Base-by-base conservation (phyloP, 495 filamentous ascomycete species). In the Annulohypoxylon bovei region DNA sequence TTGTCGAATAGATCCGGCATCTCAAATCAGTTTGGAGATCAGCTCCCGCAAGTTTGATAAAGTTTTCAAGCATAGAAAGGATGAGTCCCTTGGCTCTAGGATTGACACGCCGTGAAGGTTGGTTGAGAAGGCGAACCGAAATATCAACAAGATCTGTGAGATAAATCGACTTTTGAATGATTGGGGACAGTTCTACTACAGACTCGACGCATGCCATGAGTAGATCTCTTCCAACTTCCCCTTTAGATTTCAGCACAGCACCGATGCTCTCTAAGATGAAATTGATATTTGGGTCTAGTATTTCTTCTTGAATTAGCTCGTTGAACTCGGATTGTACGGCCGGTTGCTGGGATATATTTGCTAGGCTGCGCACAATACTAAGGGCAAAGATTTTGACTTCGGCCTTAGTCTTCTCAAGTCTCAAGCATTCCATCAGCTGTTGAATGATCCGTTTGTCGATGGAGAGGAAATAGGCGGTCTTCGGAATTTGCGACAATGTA, bases 321-420 rank as follows among this genome's bases (percentile, higher is more conserved):
- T 86, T 79, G 80, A 88, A 87, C 61, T 87, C 84, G 18, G 80
- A 84, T 76, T 84, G 70, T 65, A 70, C 62, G 76, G 86, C 83
- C 52, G 76, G 79, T 73, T 81, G 80, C 82, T 76, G 71, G 4
- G 88, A 84, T 33, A 90, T 77, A 6, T 80, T 76, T 49, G 92
- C 81, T 53, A 97, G 83, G 32, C 82, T 87, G 62, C 85, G 82
- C 35, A 98, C 72, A 44, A 97, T 89, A 12, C 91, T 85, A 20
- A 99, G 80, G 1, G 94, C 86, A 75, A 92, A 97, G 0, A 91
- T 75, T 69, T 94, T 95, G 66, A 98, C 95, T 60, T 94, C 90
- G 67, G 97, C 93, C 75, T 94, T 96, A 6, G 91, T 88, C 37
- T 91, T 95, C 42, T 88, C 86, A 4, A 92, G 84, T 1, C 82